Base-by-base conservation (phyloP, 352 stramenopile genomes). In the Phytopythium ostracodes region DNA sequence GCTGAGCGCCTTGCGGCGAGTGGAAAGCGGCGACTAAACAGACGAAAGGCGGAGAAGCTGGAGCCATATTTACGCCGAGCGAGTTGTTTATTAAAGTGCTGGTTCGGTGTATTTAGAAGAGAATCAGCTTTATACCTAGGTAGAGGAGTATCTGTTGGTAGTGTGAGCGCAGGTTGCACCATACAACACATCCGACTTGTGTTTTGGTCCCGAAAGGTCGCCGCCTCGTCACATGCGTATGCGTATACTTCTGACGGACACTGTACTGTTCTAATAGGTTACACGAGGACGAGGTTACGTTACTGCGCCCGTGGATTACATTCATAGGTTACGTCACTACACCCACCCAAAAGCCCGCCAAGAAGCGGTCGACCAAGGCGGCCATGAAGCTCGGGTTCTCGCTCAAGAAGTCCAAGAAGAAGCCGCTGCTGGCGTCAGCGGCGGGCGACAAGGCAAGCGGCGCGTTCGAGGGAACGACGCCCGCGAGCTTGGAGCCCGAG, bases 351-450 rank as follows among this genome's bases (percentile, higher is more conserved):
- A 53, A 53, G n/a, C 33, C 10, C 33, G 14, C 33, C 33, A 38
- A 27, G 25, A 53, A 24, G n/a, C n/a, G 47, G 18, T 31, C 29
- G 29, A 59, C n/a, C n/a, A n/a, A 33, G 54, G 36, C 49, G 25
- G 49, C 49, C 9, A 89, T 91, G 79, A 84, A 87, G 72, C 70
- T 91, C 42, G 71, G 65, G 20, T 92, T 92, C 66, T 54, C 77
- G 64, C 73, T 92, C 75, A 92, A 90, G 81, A 88, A 88, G 56
- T 64, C 75, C 68, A 88, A 83, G 70, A 76, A 77, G 64, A 68
- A 69, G 52, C 65, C 50, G 57, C 58, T 78, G 47, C 25, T 62
- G 38, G 57, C 44, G 17, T 11, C 60, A 8, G 51, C 38, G 18
- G 20, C 57, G 22, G 25, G 31, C 29, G 59, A 49, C 14, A 44